These are phyloP conservation scores for Tulasnella sp. DNA, from an alignment of 768 basidiomycete species.

Conservation along the genomic window DNA sequence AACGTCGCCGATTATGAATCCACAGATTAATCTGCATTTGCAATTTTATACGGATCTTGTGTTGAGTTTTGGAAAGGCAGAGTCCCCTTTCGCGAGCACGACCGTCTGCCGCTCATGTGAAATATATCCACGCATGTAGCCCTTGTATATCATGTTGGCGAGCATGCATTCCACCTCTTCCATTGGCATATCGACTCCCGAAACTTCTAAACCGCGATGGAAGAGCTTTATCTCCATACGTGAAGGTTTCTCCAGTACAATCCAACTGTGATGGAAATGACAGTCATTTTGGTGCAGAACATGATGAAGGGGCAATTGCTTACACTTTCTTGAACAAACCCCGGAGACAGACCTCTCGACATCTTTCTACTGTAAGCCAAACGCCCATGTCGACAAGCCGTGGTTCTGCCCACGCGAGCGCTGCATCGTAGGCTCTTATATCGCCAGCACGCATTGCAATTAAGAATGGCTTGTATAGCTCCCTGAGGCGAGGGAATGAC, in stretches of 20 bases:
- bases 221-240: conserved; percentile 75
- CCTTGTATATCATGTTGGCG: conserved; percentile 90
- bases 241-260: conserved; percentile 54
- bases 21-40: no score
- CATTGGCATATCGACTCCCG: conserved; percentile 48
- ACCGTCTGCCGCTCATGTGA: conserved; percentile 93
- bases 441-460: conserved; percentile 65
- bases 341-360: conserved; percentile 74
- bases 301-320: conserved; percentile 18
- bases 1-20: no score
- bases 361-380: conserved; percentile 77
- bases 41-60: background rate
- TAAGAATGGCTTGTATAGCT: conserved; percentile 72
- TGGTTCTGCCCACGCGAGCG: conserved; percentile 50
- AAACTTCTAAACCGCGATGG: conserved; percentile 56
- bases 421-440: conserved; percentile 63
- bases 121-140: conserved; percentile 88
- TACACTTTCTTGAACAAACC: conserved; percentile 49
- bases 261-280: conserved; percentile 46
- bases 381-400: conserved; percentile 75
- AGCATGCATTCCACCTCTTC: conserved; percentile 90
- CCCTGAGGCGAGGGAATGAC: conserved; percentile 57
- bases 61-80: conserved; percentile 58
- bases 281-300: background rate
- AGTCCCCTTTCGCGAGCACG: conserved; percentile 64